Evolutionary conservation across 305 asterid species (phyloP), one percentile per base, ranked within the genome.

Genomic region (Striga hermonthica): DNA sequence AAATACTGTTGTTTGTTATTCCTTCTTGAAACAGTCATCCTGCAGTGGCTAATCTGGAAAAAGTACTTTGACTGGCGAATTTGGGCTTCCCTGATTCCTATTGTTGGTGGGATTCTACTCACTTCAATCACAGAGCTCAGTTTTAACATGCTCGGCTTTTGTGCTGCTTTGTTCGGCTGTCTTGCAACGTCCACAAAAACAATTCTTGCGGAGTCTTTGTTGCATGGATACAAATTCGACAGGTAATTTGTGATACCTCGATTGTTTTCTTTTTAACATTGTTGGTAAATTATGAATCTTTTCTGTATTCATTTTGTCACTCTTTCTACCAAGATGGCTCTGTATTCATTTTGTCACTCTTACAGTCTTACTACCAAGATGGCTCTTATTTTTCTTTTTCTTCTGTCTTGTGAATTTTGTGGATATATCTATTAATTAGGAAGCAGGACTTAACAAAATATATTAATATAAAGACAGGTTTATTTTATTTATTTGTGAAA

Each of bases 131-230:
- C 98, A 3, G 98, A 91, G 79, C 89, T 91, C 47, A 88, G 96
- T 76, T 91, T 91, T 63, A 91, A 91, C 67, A 71, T 80, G 79
- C 76, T 82, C 7, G 98, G 98, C 3, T 91, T 91, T 71, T 91
- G 85, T 79, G 98, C 98, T 67, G 98, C 98, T 52, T 78, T 91
- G 62, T 85, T 91, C 67, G 98, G 98, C 34, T 91, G 98, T 60
- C 72, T 91, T 55, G 98, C 98, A 68, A 91, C 98, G 35, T 89
- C 96, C n/a, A 91, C 96, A 1, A 91, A 91, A 70, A 88, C 98
- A 28, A 91, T 91, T 71, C 95, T 91, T 69, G 98, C 98, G 1
- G 98, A 91, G 74, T 89, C 98, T 70, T 57, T 91, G 70, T 77
- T 91, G 69, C 96, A 91, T 72, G 95, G 96, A 22, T 89, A 85